Conservation (phyloP, 345 rosid genomes). For the Anacardium occidentale region DNA sequence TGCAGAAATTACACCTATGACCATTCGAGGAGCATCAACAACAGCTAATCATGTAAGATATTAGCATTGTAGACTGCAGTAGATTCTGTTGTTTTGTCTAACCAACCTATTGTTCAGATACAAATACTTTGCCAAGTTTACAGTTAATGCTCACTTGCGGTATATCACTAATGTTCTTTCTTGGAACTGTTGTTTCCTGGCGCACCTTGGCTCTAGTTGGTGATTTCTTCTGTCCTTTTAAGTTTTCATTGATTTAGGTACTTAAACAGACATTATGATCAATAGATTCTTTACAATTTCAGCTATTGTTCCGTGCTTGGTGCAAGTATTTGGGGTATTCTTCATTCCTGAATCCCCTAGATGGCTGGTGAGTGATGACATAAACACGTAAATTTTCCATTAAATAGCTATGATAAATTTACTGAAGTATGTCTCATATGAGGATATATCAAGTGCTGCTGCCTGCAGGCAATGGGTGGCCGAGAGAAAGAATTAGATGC, state of each 20-base stretch:
- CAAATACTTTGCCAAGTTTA: not conserved
- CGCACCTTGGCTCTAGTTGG: constrained; percentile 25
- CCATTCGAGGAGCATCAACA: constrained; percentile 8
- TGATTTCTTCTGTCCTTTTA: not conserved
- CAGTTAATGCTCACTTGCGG: constrained; percentile 21
- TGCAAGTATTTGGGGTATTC: constrained; percentile 32
- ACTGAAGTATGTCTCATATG: not conserved
- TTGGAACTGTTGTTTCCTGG: constrained; percentile 28
- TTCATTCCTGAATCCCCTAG: constrained; percentile 51
- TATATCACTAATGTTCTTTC: constrained; percentile 2
- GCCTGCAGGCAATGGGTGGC: constrained; percentile 39
- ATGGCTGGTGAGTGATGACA: constrained; percentile 41
- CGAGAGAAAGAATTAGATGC: constrained; percentile 39
- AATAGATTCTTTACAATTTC: not conserved
- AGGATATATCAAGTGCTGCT: not conserved
- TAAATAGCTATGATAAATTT: no score
- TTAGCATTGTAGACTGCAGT: not conserved
- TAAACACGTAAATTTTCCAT: no score
- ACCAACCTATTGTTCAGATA: not conserved
- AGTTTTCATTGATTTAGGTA: not conserved
- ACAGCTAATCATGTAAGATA: not conserved
- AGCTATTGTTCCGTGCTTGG: constrained; percentile 36
- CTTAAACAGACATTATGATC: not conserved
- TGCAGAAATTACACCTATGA: constrained; percentile 10
- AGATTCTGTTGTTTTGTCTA: not conserved